Base-by-base conservation (phyloP, 2,329 filamentous ascomycete genomes). In the Ustulina deusta region DNA sequence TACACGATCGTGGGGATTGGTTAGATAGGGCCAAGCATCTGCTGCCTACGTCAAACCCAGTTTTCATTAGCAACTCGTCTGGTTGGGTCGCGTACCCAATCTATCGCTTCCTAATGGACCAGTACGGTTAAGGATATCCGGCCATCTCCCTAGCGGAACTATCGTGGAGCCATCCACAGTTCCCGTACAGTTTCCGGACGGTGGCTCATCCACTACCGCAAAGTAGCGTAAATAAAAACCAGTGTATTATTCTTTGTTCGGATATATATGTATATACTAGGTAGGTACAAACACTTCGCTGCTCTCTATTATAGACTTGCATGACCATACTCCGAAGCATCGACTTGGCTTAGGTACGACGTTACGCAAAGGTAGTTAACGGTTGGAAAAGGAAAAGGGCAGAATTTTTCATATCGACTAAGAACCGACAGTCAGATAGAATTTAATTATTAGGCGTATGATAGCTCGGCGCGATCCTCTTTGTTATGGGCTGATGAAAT, bases 101-200 rank as follows among this genome's bases (percentile, higher is more conserved):
- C 56, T 15, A 57, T 61, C 29, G 48, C 27, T 62, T 27, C 40
- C 46, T n/a, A 68, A 60, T 63, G 29, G 32, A 49, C 29, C 20
- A 36, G 13, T 48, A 32, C 66, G 66, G 63, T 25, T 69, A 63
- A 66, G 34, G 38, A 69, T 69, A 63, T 40, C 66, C 66, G 63
- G 48, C 29, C 42, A 48, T 57, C 34, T 58, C 6, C n/a, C 44
- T 58, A 65, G 57, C 15, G 49, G 27, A 22, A 57, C 22, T 9
- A 52, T 42, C 62, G 61, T 36, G 57, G 66, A 51, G 58, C 55
- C 63, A 11, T 25, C 34, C 58, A 69, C 63, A 69, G 66, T 69
- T 69, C 42, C 66, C 63, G 63, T 59, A 63, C 66, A 69, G 66
- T 69, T 58, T 17, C 44, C 57, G 25, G 46, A 57, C 52, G 10